Conservation (phyloP, 257 asterid species). For the Handroanthus guayacan region DNA sequence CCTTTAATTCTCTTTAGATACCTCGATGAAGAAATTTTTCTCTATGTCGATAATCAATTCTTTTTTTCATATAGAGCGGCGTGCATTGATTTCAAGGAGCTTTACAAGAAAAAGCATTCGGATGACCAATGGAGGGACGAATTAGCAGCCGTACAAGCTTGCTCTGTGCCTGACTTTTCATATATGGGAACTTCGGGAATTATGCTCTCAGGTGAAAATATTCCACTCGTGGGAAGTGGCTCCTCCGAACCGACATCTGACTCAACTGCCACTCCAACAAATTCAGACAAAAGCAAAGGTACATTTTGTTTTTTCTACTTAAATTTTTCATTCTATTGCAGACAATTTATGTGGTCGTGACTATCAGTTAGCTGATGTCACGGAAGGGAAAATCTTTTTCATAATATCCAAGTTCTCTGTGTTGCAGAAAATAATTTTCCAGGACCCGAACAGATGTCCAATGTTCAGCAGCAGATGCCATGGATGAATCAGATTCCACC, state of each 20-base stretch:
- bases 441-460: conserved; percentile 50
- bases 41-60: not conserved
- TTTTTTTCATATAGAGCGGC: conserved; percentile 59
- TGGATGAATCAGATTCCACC: conserved; percentile 86
- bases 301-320: conserved; percentile 27
- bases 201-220: conserved; percentile 61
- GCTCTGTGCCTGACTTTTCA: conserved; percentile 55
- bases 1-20: conserved; percentile 12
- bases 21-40: not conserved
- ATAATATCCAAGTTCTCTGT: conserved; percentile 21
- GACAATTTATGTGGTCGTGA: not conserved
- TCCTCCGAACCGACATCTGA: conserved; percentile 58
- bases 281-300: conserved; percentile 63
- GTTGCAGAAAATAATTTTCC: conserved; percentile 55
- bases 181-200: conserved; percentile 65
- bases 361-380: not conserved
- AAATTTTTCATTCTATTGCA: not conserved
- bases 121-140: conserved; percentile 88
- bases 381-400: not conserved
- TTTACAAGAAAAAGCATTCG: conserved; percentile 74
- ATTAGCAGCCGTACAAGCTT: conserved; percentile 85
- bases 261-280: conserved; percentile 13
- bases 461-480: conserved; percentile 67
- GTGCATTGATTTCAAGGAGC: conserved; percentile 78
- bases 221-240: conserved; percentile 45